Conservation (phyloP, 2,329 filamentous ascomycete species). For the Keithomyces neogunnii region DNA sequence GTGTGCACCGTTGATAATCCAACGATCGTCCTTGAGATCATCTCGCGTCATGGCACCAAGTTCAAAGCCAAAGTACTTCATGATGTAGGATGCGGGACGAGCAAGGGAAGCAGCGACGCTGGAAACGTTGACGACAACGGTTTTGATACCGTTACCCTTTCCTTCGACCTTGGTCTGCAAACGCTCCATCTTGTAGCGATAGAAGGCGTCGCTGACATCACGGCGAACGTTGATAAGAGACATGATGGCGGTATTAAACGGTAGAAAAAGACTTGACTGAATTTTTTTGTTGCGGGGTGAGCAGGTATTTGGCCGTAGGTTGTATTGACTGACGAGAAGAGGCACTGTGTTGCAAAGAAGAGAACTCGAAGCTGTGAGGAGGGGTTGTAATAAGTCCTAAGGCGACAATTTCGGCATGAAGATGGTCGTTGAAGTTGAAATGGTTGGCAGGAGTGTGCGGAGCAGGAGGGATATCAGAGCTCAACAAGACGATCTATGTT, state of each 20-base stretch:
- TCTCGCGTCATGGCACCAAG: conserved; percentile 97
- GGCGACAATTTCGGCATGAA: conserved; percentile 30
- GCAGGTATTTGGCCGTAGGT: not conserved
- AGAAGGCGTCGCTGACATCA: conserved; percentile 97
- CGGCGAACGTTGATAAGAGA: conserved; percentile 96
- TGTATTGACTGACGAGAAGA: not conserved
- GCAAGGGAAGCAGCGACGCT: conserved; percentile 88
- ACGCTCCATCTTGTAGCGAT: conserved; percentile 99
- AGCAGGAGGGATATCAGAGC: conserved; percentile 40
- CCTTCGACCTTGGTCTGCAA: conserved; percentile 99
- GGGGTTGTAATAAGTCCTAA: conserved; percentile 9
- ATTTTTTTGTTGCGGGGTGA: not conserved
- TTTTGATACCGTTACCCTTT: conserved; percentile 99
- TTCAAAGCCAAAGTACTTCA: conserved; percentile 99
- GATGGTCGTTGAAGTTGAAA: conserved; percentile 12
- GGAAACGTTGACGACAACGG: conserved; percentile 89
- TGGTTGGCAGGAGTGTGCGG: conserved; percentile 26
- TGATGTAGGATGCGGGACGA: conserved; percentile 87
- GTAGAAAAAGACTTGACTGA: conserved; percentile 7
- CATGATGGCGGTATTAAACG: conserved; percentile 56
- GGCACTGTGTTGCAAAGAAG: conserved; percentile 5
- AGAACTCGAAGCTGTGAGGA: conserved; percentile 10
- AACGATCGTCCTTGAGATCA: conserved; percentile 93
- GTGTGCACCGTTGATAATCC: conserved; percentile 99
- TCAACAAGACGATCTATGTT: conserved; percentile 42